Evolutionary conservation across 768 basidiomycete species (phyloP), one percentile per base, ranked within the genome.

Genomic region (Russula sp.): DNA sequence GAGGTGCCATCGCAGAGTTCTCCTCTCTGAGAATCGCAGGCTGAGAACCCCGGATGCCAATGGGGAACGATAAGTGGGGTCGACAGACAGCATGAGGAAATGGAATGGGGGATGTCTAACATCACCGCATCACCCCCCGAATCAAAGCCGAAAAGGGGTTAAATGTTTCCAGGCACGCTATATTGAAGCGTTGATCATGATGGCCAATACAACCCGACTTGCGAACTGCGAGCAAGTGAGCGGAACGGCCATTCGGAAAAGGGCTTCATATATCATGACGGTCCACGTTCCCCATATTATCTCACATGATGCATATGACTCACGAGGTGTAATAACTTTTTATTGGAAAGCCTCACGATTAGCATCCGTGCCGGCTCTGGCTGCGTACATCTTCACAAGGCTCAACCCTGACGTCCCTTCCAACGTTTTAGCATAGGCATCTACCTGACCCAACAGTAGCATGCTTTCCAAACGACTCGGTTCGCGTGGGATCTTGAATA

Each of bases 401-500:
- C 79, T 81, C 20, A 79, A 73, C 52, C 82, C 81, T 32, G 85
- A 81, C 57, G 81, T 81, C 64, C 82, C 81, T 58, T 83, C 90
- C 67, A 96, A 77, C 61, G 82, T 88, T 80, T 87, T 89, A 40
- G 87, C 89, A 69, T 90, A 86, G 9, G 84, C 90, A 75, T 96
- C 94, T 66, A 95, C 84, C 78, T 92, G 91, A 14, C 93, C 94
- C 46, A 94, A 78, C 62, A 94, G 70, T 73, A 95, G 74, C 84
- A 93, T 79, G 74, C 91, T 88, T 70, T 96, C 94, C 67, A 97
- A 75, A 64, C 94, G 84, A 73, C 85, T 93, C 26, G 94, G 94
- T 72, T 96, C 94, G 24, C 85, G 78, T 8, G 93, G 90, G 42
- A 94, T 90, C 78, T 89, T 93, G 80, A 93, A 94, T 72, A 94